Evolutionary conservation across 345 rosid species (phyloP).

Genomic region (Cardamine occulta): DNA sequence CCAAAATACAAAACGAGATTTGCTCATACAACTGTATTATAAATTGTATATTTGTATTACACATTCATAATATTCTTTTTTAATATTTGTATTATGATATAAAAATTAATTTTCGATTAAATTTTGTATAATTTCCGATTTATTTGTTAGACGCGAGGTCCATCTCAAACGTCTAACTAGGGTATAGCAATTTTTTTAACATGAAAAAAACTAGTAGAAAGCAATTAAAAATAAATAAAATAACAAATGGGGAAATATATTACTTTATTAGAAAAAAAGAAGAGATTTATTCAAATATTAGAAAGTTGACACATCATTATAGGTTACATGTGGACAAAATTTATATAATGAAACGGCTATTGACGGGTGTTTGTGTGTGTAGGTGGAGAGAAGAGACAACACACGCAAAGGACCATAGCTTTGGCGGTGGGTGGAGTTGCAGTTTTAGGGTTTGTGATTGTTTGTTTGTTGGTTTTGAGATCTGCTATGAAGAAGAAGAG

Average conservation of each 20-base stretch:
- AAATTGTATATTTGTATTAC: no score
- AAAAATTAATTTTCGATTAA: no score
- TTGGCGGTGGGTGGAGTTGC: constrained; percentile 83
- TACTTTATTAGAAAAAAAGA: constrained; percentile 13
- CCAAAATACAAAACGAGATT: no score
- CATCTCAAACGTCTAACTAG: no score
- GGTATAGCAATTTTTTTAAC: no score
- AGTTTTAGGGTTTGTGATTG: constrained; percentile 65
- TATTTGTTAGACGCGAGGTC: no score
- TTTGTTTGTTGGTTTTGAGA: constrained; percentile 62
- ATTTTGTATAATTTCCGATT: no score
- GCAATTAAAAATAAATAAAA: neutral
- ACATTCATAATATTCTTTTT: no score
- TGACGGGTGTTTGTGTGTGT: constrained; percentile 20
- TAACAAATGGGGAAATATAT: constrained; percentile 13
- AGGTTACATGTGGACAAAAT: constrained; percentile 14
- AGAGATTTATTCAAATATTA: neutral
- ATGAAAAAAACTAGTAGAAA: constrained; percentile 19
- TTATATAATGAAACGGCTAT: neutral
- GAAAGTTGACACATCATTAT: constrained; percentile 19
- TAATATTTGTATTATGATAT: no score
- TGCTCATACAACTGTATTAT: no score
- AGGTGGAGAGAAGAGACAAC: constrained; percentile 52
- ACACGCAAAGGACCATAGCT: constrained; percentile 76
- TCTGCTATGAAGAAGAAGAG: constrained; percentile 61